Percentiles rank a stretch among this genome's conserved stretches.
phyloP scores from a whole-genome alignment of 352 stramenopile genomes.

The Phytophthora sp. region DNA sequence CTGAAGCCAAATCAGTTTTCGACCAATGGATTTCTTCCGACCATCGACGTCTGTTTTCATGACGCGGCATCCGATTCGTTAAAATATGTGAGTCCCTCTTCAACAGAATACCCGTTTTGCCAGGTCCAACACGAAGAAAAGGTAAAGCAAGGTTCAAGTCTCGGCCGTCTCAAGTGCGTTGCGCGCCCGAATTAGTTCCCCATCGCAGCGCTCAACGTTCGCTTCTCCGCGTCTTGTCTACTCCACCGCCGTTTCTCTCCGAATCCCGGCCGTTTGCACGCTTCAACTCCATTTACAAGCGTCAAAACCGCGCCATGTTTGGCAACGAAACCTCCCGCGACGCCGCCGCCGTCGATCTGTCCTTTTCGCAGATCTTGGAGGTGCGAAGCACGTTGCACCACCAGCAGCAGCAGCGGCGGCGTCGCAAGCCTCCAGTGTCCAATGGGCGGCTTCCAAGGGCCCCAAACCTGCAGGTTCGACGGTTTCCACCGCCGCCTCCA shows the following conservation, averaged over 20 bases:
- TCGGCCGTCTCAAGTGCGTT: neutral
- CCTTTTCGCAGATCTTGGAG: conserved; percentile 84
- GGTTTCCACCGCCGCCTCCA: conserved; percentile 17
- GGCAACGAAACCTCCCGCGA: conserved; percentile 38
- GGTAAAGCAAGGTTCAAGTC: neutral
- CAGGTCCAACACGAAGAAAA: conserved; percentile 17
- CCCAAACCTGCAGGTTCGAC: conserved; percentile 9
- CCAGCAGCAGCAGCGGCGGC: conserved; percentile 45
- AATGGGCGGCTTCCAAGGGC: neutral
- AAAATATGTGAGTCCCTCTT: conserved; percentile 19
- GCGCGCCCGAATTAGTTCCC: conserved; percentile 8
- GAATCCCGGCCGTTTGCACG: neutral
- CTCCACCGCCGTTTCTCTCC: neutral
- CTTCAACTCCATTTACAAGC: neutral
- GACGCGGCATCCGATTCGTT: conserved; percentile 3
- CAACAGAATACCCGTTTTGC: conserved; percentile 27
- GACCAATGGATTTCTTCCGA: conserved; percentile 35
- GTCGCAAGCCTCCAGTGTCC: conserved; percentile 25
- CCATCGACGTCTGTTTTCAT: conserved; percentile 4
- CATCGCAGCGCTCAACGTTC: conserved; percentile 3
- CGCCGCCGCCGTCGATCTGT: conserved; percentile 62
- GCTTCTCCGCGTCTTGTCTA: conserved; percentile 8
- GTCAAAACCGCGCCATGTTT: conserved; percentile 44
- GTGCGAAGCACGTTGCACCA: conserved; percentile 60
- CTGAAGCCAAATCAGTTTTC: conserved; percentile 29